These are phyloP conservation scores for Cyberlindnera sargentensis DNA, from an alignment of 805 yeast species.

Conservation along the genomic window DNA sequence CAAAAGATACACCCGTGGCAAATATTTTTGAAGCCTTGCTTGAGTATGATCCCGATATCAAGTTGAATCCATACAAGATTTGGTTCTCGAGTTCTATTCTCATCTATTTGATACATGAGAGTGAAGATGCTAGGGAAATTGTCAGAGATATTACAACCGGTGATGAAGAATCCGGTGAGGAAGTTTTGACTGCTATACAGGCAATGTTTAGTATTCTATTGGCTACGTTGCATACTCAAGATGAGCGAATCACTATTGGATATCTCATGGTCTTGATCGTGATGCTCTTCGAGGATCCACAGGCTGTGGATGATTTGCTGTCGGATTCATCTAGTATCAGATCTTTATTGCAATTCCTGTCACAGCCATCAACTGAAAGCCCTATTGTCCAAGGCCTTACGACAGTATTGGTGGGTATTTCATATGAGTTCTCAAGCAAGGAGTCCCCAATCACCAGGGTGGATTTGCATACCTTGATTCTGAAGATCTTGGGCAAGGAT, in stretches of 20 bases:
- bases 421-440: conserved; percentile 74
- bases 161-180: conserved; percentile 55
- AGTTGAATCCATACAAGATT: conserved; percentile 75
- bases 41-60: conserved; percentile 65
- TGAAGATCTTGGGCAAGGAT: conserved; percentile 71
- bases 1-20: conserved; percentile 31
- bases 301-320: conserved; percentile 70
- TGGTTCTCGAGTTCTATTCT: conserved; percentile 78
- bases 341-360: conserved; percentile 60
- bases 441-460: conserved; percentile 47
- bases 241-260: conserved; percentile 72
- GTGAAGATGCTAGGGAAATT: conserved; percentile 39
- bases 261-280: conserved; percentile 65
- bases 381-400: conserved; percentile 66
- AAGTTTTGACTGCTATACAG: conserved; percentile 60
- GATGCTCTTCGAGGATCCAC: conserved; percentile 74
- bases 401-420: conserved; percentile 62
- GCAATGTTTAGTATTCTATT: conserved; percentile 71
- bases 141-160: conserved; percentile 52
- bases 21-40: conserved; percentile 67
- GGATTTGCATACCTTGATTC: conserved; percentile 55
- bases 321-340: conserved; percentile 59
- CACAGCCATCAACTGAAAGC: conserved; percentile 44
- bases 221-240: conserved; percentile 52
- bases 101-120: conserved; percentile 52